Percentiles rank a stretch among this genome's conserved stretches.
These are phyloP conservation scores for Chytriomyces confervae DNA, from an alignment of 192 early-diverging fungal species.

Conservation along the genomic window DNA sequence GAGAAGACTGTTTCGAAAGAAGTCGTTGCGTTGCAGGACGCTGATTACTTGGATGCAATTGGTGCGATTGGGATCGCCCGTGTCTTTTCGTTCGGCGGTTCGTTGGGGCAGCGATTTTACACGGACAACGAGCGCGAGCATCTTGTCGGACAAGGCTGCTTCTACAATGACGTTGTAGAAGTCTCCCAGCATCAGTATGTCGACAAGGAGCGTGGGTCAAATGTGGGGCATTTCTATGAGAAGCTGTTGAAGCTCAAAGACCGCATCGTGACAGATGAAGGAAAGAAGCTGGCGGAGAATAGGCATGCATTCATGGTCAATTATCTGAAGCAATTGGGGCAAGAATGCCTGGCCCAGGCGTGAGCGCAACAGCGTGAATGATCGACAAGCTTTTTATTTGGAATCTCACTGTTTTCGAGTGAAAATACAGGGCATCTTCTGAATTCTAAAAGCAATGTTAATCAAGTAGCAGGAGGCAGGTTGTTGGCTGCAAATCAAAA, in stretches of 20 bases:
- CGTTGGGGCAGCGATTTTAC: slow-evolving; percentile 10
- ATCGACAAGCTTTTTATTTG: too few species aligned
- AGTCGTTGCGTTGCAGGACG: slow-evolving; percentile 29
- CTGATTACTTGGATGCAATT: slow-evolving; percentile 43
- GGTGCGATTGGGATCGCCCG: slow-evolving; percentile 45
- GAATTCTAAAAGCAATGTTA: too few species aligned
- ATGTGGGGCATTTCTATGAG: slow-evolving; percentile 16
- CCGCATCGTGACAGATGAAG: slow-evolving; percentile 20
- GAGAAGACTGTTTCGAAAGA: slow-evolving; percentile 2
- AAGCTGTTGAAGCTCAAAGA: slow-evolving; percentile 22
- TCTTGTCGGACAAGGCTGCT: not conserved
- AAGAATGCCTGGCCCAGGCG: too few species aligned
- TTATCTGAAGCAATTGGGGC: not conserved
- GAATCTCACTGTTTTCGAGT: too few species aligned
- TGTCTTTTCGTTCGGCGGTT: slow-evolving; percentile 39
- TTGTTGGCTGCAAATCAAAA: too few species aligned
- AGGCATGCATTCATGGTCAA: slow-evolving; percentile 8
- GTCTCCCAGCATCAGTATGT: not conserved
- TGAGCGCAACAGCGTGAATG: too few species aligned
- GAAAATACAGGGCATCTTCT: too few species aligned
- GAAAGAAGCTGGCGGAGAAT: not conserved
- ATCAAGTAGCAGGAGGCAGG: too few species aligned
- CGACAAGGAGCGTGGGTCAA: slow-evolving; percentile 5
- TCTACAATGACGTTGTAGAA: not conserved
- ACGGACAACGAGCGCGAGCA: not conserved